phyloP scores from a whole-genome alignment of 2,329 filamentous ascomycete genomes.

The Fusarium fujikuroi region DNA sequence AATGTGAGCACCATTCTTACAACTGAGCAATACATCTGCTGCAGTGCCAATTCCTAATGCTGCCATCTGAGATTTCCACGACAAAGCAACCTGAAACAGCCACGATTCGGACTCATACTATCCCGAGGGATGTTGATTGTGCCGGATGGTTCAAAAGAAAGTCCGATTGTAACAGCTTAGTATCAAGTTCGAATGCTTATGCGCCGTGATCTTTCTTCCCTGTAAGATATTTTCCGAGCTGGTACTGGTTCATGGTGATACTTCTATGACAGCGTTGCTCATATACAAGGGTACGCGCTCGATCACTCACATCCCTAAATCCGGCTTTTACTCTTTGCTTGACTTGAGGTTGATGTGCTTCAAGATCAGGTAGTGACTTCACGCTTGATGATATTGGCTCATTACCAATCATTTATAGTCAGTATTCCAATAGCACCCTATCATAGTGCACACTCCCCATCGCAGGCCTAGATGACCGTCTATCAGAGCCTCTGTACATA shows the following conservation, averaged over 20 bases:
- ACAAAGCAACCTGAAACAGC: background rate
- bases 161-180: background rate
- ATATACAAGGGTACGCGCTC: background rate
- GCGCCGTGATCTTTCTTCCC: background rate
- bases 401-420: background rate
- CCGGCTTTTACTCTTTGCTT: background rate
- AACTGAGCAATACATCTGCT: background rate
- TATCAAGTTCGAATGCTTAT: background rate
- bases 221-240: background rate
- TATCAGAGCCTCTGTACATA: background rate
- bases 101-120: background rate
- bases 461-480: background rate
- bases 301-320: background rate
- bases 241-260: background rate
- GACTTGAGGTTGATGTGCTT: background rate
- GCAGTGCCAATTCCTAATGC: background rate
- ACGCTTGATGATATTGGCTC: background rate
- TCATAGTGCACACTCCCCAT: background rate
- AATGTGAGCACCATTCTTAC: background rate
- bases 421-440: background rate
- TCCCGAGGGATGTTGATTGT: background rate
- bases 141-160: background rate
- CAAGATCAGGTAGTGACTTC: background rate
- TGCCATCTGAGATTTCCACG: background rate
- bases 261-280: background rate